Evolutionary conservation across 805 yeast genomes (phyloP).

Genomic region (Blastobotrys chiropterorum): DNA sequence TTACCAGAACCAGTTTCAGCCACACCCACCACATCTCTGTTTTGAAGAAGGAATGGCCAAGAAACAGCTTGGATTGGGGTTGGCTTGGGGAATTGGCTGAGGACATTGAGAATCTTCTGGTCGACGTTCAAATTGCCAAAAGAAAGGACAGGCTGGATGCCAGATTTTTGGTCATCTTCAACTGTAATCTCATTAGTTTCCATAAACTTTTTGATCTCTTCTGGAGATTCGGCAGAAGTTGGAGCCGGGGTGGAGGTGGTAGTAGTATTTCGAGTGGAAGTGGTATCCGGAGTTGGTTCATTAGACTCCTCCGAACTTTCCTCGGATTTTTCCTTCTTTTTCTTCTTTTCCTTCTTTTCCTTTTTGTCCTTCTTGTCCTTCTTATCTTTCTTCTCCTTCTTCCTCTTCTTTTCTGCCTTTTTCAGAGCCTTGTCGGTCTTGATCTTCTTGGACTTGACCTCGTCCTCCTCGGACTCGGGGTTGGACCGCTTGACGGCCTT

Average conservation of each 20-base stretch:
- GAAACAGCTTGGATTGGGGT: constrained; percentile 93
- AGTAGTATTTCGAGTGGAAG: constrained; percentile 20
- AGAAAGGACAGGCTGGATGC: constrained; percentile 60
- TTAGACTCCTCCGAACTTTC: background rate
- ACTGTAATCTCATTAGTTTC: constrained; percentile 69
- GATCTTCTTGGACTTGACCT: constrained; percentile 13
- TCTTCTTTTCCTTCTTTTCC: constrained; percentile 35
- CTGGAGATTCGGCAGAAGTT: constrained; percentile 37
- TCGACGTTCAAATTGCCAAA: constrained; percentile 59
- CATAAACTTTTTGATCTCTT: constrained; percentile 57
- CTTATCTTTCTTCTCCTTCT: constrained; percentile 24
- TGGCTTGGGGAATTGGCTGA: constrained; percentile 76
- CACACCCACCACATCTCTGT: constrained; percentile 88
- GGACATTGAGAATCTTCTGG: constrained; percentile 48
- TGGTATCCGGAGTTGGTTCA: too few species aligned
- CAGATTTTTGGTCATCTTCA: constrained; percentile 55
- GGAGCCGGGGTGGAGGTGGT: background rate
- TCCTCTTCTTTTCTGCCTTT: constrained; percentile 20
- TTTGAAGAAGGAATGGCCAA: constrained; percentile 82
- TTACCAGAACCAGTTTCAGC: constrained; percentile 99
- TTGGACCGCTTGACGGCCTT: constrained; percentile 1
- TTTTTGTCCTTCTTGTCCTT: constrained; percentile 31
- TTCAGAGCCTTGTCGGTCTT: constrained; percentile 8
- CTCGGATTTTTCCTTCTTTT: constrained; percentile 29
- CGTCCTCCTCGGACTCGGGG: constrained; percentile 6